Evolutionary conservation across 164 flowering plant species (phyloP).

Genomic region (Protea cynaroides): DNA sequence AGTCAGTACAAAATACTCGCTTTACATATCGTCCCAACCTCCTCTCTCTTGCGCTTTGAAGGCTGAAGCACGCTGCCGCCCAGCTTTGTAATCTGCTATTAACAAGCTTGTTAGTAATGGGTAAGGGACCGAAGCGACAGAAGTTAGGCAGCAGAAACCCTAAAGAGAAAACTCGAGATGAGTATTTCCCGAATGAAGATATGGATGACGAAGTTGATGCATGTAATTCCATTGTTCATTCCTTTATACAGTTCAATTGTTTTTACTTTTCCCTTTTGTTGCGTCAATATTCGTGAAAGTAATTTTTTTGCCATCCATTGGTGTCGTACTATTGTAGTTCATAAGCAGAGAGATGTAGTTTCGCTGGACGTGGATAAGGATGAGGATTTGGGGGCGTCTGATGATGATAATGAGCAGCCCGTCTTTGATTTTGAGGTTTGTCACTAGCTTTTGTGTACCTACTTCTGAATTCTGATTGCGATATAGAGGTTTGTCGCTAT

Average conservation of each 20-base stretch:
- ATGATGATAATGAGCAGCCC: conserved; percentile 66
- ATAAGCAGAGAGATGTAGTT: conserved; percentile 74
- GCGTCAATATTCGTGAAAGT: not conserved
- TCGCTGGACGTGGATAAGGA: conserved; percentile 54
- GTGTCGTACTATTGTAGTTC: conserved; percentile 44
- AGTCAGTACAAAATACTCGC: no score
- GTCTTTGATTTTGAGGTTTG: conserved; percentile 65
- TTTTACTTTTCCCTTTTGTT: not conserved
- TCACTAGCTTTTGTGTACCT: not conserved
- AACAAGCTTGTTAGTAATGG: conserved; percentile 18
- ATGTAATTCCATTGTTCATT: conserved; percentile 26
- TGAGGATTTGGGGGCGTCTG: conserved; percentile 51
- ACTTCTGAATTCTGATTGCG: no score
- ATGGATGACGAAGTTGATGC: conserved; percentile 76
- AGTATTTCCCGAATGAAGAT: conserved; percentile 27
- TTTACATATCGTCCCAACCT: no score
- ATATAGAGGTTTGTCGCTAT: no score
- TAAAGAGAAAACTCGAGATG: conserved; percentile 20
- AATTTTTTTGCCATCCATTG: not conserved
- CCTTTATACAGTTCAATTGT: not conserved
- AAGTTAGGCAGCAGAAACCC: conserved; percentile 23
- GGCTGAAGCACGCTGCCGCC: not conserved
- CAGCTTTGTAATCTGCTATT: not conserved
- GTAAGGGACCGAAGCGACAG: conserved; percentile 29
- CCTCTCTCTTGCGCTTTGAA: no score